Percentiles rank a stretch among this genome's conserved stretches.
phyloP scores from a whole-genome alignment of 352 stramenopile genomes.

The Phytophthora aleatoria region DNA sequence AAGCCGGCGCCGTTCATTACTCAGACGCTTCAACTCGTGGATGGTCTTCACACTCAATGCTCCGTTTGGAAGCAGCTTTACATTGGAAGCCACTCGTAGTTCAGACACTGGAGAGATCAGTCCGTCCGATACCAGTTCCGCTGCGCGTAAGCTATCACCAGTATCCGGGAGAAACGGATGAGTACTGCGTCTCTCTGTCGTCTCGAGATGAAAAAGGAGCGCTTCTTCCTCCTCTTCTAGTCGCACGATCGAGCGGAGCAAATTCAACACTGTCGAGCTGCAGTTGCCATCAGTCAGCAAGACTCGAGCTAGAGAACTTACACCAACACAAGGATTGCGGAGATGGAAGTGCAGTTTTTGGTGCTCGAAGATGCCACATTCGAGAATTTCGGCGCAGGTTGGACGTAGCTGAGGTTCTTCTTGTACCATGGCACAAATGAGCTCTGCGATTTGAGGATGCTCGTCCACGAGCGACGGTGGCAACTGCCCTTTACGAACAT shows the following conservation, averaged over 20 bases:
- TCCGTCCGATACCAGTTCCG: slow-evolving; percentile 8
- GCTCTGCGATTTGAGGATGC: slow-evolving; percentile 48
- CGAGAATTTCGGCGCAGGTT: slow-evolving; percentile 52
- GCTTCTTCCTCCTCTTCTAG: slow-evolving; percentile 32
- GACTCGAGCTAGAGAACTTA: slow-evolving; percentile 11
- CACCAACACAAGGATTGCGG: slow-evolving; percentile 4
- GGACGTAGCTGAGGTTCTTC: slow-evolving; percentile 43
- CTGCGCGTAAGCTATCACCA: slow-evolving; percentile 17
- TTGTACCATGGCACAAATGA: slow-evolving; percentile 62
- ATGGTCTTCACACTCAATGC: slow-evolving; percentile 11
- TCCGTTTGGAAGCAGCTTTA: slow-evolving; percentile 8
- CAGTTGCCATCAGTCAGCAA: slow-evolving; percentile 13
- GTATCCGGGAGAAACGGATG: background rate
- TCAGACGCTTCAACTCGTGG: slow-evolving; percentile 27
- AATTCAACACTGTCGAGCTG: slow-evolving; percentile 25
- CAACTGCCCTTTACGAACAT: slow-evolving; percentile 47
- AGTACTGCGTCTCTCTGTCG: slow-evolving; percentile 5
- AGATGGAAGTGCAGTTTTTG: slow-evolving; percentile 28
- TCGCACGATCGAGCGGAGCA: slow-evolving; percentile 24
- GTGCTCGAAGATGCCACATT: slow-evolving; percentile 35
- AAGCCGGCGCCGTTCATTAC: slow-evolving; percentile 25
- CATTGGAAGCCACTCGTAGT: background rate
- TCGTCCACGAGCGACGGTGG: slow-evolving; percentile 35
- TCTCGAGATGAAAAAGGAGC: slow-evolving; percentile 21
- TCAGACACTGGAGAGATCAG: slow-evolving; percentile 4